Conservation (phyloP, 768 basidiomycete genomes). For the Termitomyces heimii region DNA sequence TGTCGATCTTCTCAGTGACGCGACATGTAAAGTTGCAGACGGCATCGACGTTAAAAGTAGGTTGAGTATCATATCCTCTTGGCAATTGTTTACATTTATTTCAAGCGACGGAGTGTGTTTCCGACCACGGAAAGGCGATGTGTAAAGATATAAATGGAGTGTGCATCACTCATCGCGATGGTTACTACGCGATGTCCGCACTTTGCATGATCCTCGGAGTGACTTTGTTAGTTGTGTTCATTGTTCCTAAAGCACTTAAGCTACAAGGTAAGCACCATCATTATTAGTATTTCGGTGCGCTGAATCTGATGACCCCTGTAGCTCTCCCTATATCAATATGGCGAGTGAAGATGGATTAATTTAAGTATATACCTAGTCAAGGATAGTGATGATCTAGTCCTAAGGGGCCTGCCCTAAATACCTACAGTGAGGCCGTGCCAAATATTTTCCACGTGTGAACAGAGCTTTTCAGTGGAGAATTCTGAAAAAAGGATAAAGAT, state of each 20-base stretch:
- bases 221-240: constrained; percentile 64
- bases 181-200: constrained; percentile 81
- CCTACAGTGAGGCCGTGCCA: constrained; percentile 9
- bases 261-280: constrained; percentile 65
- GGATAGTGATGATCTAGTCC: background rate
- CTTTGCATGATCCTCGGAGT: constrained; percentile 80
- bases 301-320: constrained; percentile 22
- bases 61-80: constrained; percentile 1
- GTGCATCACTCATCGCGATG: constrained; percentile 84
- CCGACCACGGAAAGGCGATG: constrained; percentile 79
- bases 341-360: constrained; percentile 51
- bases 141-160: constrained; percentile 73
- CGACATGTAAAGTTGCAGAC: constrained; percentile 72
- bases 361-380: constrained; percentile 1
- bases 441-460: constrained; percentile 39
- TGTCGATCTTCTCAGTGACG: constrained; percentile 83
- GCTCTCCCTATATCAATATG: constrained; percentile 66
- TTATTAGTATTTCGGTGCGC: background rate
- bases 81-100: background rate
- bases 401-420: constrained; percentile 34
- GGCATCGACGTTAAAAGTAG: constrained; percentile 52
- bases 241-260: constrained; percentile 77
- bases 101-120: constrained; percentile 82
- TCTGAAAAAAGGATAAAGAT: constrained; percentile 22
- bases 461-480: constrained; percentile 23